Conservation (phyloP, 495 filamentous ascomycete genomes). For the Lepidopterella palustris region DNA sequence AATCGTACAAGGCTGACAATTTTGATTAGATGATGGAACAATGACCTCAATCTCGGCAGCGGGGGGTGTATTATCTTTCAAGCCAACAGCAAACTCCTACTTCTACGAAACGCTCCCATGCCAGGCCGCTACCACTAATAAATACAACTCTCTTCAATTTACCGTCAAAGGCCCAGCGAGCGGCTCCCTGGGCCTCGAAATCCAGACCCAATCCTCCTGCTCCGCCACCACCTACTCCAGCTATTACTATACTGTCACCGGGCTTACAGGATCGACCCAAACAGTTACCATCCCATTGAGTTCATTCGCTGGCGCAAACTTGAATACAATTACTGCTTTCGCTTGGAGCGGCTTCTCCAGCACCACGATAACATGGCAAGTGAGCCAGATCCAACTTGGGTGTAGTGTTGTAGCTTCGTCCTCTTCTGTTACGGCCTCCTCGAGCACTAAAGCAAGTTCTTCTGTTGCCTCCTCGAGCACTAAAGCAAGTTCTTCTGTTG, state of each 20-base stretch:
- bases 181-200: conserved; percentile 45
- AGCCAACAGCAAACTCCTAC: conserved; percentile 44
- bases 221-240: conserved; percentile 41
- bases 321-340: conserved; percentile 46
- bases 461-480: conserved; percentile 13
- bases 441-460: conserved; percentile 7
- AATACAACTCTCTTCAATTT: conserved; percentile 50
- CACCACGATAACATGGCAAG: conserved; percentile 42
- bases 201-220: conserved; percentile 48
- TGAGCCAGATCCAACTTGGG: conserved; percentile 48
- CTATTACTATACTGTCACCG: conserved; percentile 41
- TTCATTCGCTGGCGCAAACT: conserved; percentile 46
- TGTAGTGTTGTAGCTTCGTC: conserved; percentile 34
- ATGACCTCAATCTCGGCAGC: conserved; percentile 46
- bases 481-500: not conserved
- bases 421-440: conserved; percentile 1
- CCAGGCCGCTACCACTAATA: conserved; percentile 39
- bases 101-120: conserved; percentile 54
- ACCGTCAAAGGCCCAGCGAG: conserved; percentile 49
- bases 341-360: conserved; percentile 47
- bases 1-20: not conserved
- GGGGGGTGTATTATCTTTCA: conserved; percentile 46
- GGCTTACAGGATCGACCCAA: conserved; percentile 47
- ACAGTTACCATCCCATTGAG: conserved; percentile 49
- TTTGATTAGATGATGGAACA: conserved; percentile 47